phyloP scores from a whole-genome alignment of 306 rosid species.

The Quercus robur region DNA sequence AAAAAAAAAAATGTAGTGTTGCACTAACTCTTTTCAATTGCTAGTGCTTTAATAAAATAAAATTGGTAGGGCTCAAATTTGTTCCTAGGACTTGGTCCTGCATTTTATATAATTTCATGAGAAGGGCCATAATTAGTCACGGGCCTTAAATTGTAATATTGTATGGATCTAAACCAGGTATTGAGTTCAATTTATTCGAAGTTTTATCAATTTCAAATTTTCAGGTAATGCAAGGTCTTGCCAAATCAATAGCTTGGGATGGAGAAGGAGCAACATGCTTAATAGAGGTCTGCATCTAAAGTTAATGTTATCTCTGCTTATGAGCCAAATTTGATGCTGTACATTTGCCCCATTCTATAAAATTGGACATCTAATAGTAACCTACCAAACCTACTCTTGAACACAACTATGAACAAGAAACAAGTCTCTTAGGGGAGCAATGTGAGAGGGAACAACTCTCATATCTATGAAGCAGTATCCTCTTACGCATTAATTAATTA shows the following conservation, averaged over 20 bases:
- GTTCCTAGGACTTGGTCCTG: not conserved
- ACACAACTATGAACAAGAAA: conserved; percentile 1
- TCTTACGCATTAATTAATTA: too few relatives aligned
- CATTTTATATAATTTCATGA: not conserved
- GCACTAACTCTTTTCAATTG: not conserved
- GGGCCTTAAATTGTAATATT: conserved; percentile 9
- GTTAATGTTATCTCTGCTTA: conserved; percentile 16
- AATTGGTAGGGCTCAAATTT: not conserved
- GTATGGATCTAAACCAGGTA: not conserved
- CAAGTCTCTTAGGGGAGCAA: not conserved
- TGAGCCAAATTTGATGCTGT: not conserved
- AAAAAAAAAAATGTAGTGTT: not conserved
- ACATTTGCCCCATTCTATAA: not conserved
- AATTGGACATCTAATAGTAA: conserved; percentile 4
- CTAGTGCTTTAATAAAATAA: not conserved
- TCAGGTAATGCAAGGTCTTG: conserved; percentile 99
- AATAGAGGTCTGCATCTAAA: conserved; percentile 63
- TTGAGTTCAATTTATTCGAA: not conserved
- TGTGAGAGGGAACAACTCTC: not conserved
- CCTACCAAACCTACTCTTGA: not conserved
- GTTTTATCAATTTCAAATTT: conserved; percentile 14
- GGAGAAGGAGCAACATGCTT: conserved; percentile 99
- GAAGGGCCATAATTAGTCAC: not conserved
- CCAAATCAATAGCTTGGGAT: conserved; percentile 96
- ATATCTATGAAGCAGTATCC: not conserved